Evolutionary conservation across 1,284 basidiomycete genomes (phyloP), one percentile per base, ranked within the genome.

Genomic region (Amylostereum areolatum): DNA sequence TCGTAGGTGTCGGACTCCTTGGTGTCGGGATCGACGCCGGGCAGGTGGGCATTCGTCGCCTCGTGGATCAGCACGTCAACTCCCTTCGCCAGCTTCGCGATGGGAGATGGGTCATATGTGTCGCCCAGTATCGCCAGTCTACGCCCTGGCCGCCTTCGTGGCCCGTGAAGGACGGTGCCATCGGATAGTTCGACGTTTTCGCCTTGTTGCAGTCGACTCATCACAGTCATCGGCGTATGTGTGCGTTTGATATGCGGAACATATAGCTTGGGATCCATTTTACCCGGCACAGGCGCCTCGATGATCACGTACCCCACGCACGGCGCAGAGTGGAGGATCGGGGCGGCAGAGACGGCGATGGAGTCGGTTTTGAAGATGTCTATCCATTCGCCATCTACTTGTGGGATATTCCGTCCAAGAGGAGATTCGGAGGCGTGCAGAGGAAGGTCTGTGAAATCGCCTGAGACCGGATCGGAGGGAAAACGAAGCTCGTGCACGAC

Each of bases 21-120:
- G 49, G 78, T 83, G 36, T 67, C 65, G 7, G 68, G 62, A 54
- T 85, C 81, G 43, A 84, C 57, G 0, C 73, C 75, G 1, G 91
- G 91, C n/a, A 97, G 74, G 64, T 89, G 82, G 1, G 91, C 89
- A 63, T 96, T 97, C 6, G 94, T 97, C 34, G 91, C 89, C 69
- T 97, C 93, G 61, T 97, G 94, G 25, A 86, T 76, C 45, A 85
- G 70, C 37, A 92, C 54, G 56, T 89, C 83, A 18, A 83, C 77
- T 48, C 77, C 78, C 57, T 65, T 63, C 31, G 84, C 82, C 7
- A 91, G 62, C 6, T 69, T 62, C 28, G 66, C 69, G 46, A 87
- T 82, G 6, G 77, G 72, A 12, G 81, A 83, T 8, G 90, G 85
- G 62, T 93, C 81, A 59, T 77, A 83, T 3, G 90, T 92, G 60